Base-by-base conservation (phyloP, 805 yeast species). In the Yarrowia yakushimensis region DNA sequence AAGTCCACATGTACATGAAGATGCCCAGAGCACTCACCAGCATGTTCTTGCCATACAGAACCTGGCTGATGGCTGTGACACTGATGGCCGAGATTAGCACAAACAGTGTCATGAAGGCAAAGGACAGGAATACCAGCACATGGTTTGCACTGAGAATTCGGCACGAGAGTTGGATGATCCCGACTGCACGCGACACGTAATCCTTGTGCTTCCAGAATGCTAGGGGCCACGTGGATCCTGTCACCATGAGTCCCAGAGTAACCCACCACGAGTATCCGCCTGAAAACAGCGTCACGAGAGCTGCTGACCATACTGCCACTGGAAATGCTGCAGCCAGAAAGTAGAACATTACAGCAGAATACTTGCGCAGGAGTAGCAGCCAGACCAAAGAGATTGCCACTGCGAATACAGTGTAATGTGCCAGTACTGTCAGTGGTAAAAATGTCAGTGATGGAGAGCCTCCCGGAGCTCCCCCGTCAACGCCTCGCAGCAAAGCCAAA, bases 1-100 rank as follows among this genome's bases (percentile, higher is more conserved):
- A 75, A 1, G 79, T 73, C 80, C 80, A 77, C 41, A 78, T 64
- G 64, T 74, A 77, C 73, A 74, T 69, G 59, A 67, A 67, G 7
- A 69, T 69, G 13, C 73, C 77, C 3, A 73, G 66, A 4, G 60
- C 60, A 8, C 36, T 28, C 13, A 54, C 60, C 1, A 54, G 18
- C 27, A 39, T 9, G 60, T 39, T 55, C 22, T 41, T 15, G 9
- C 48, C 48, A 13, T 17, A 20, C 39, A 55, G 27, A 22, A 41
- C 48, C 28, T 55, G 61, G 27, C 61, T 39, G 15, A 55, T 39
- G 15, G 39, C 48, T 1, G 48, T 39, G 11, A 74, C 66, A 79
- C 79, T 77, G 13, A 74, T 43, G 33, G 70, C 67, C 4, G 78
- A 72, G 22, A 73, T 68, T n/a, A 67, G 55, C 3, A 72, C 41